Evolutionary conservation across 2,329 filamentous ascomycete species (phyloP), one percentile per base, ranked within the genome.

Genomic region (Aspergillus brunneoviolaceus): DNA sequence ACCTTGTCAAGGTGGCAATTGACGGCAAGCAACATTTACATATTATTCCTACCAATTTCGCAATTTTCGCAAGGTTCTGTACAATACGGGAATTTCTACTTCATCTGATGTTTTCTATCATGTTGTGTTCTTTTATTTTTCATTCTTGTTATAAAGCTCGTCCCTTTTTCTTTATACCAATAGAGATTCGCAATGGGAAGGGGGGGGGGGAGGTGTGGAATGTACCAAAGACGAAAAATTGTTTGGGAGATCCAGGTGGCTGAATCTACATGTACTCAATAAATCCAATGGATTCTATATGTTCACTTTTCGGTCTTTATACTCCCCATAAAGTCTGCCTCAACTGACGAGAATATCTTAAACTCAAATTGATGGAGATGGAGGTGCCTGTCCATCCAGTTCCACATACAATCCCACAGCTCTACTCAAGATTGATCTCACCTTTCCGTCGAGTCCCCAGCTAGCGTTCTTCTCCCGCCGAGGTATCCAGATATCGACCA

Each of bases 401-500:
- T 29, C 27, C 7, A 29, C 7, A 29, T 29, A 9, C 2, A 29
- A 9, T 29, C 27, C 27, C 27, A 29, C 27, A 10, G 27, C 27
- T 23, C 7, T 29, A 4, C 33, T 35, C 33, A 12, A 35, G 33
- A 14, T 35, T 16, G 10, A 16, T 68, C 59, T 70, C 67, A 12
- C 71, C 68, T 29, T 58, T 58, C 16, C 61, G 61, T 45, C 39
- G 7, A 45, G 14, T n/a, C 7, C 27, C 27, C 27, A 29, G 27
- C 27, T 29, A 29, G 27, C 27, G 27, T 29, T 9, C 27, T 29
- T 60, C 57, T 27, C 66, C 62, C 47, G 65, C 61, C 25, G 69
- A 62, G 48, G 71, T 67, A 65, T 80, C 78, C 63, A 87, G 70
- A 65, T 77, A 78, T 63, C 75, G 70, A 29, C 78, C 81, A 76